These are phyloP conservation scores for Penicillium bovifimosum DNA, from an alignment of 495 filamentous ascomycete genomes.

Conservation along the genomic window DNA sequence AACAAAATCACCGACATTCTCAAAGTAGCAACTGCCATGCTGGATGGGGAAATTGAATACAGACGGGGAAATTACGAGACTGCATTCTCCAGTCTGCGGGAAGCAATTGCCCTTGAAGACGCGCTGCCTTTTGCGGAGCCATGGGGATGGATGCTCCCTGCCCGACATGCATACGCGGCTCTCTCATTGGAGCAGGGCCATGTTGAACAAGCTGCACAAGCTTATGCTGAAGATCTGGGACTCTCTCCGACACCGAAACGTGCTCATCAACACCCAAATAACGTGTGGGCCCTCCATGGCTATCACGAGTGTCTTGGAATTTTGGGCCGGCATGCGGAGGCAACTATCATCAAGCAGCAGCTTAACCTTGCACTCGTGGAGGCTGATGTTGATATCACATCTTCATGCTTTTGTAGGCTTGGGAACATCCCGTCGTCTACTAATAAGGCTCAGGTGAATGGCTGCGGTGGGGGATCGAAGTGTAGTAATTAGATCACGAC, in stretches of 20 bases:
- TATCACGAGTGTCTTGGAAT: conserved; percentile 53
- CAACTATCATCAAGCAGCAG: conserved; percentile 41
- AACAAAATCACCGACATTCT: conserved; percentile 54
- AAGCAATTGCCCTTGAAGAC: conserved; percentile 46
- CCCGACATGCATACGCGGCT: conserved; percentile 57
- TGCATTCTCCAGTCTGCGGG: conserved; percentile 45
- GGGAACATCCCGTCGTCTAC: conserved; percentile 8
- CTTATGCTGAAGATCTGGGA: conserved; percentile 56
- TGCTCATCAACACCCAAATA: conserved; percentile 54
- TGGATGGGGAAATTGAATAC: conserved; percentile 60
- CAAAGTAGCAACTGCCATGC: conserved; percentile 50
- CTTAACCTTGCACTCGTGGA: conserved; percentile 43
- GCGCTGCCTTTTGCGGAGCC: conserved; percentile 56
- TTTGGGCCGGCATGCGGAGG: conserved; percentile 44
- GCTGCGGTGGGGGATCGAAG: conserved; percentile 2
- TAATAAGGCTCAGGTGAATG: conserved; percentile 7
- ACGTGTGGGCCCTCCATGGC: conserved; percentile 61
- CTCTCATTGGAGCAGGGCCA: conserved; percentile 53
- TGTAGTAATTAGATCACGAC: conserved; percentile 4
- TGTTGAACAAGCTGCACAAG: conserved; percentile 45
- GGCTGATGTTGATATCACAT: conserved; percentile 52
- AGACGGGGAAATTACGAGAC: conserved; percentile 44
- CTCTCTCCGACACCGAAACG: conserved; percentile 46
- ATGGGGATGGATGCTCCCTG: conserved; percentile 63
- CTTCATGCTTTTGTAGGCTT: conserved; percentile 55